Percentiles rank a stretch among this genome's conserved stretches.
These are phyloP conservation scores for Furcasterigmium furcatum DNA, from an alignment of 2,329 filamentous ascomycete genomes.

Conservation along the genomic window DNA sequence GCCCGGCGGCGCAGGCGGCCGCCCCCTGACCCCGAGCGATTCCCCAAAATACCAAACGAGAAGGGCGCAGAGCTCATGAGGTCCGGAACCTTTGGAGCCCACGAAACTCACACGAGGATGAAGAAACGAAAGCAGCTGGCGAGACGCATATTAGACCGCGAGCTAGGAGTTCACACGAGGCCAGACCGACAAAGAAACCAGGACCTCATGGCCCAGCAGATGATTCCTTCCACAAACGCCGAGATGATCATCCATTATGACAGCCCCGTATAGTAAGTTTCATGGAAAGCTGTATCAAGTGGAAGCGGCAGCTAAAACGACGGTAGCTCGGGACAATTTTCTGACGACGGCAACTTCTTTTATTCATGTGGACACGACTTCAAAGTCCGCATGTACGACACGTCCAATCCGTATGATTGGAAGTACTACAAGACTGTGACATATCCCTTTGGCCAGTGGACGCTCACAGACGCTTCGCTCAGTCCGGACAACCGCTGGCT, in stretches of 20 bases:
- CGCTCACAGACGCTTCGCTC: conserved; percentile 87
- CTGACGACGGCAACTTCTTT: conserved; percentile 96
- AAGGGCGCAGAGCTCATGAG: conserved; percentile 76
- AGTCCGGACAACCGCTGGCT: conserved; percentile 90
- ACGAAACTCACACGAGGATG: conserved; percentile 47
- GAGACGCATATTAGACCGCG: conserved; percentile 73
- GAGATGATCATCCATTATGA: conserved; percentile 89
- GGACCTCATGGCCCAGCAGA: conserved; percentile 51
- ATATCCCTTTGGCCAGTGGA: conserved; percentile 90
- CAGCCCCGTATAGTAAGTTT: conserved; percentile 80
- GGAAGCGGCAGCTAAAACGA: too few relatives aligned
- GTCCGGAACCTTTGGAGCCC: conserved; percentile 74
- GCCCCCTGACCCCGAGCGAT: conserved; percentile 52
- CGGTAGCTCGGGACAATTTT: conserved; percentile 97
- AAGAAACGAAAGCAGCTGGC: conserved; percentile 57
- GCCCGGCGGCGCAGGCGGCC: conserved; percentile 38
- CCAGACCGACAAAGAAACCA: conserved; percentile 59
- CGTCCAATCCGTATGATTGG: conserved; percentile 92
- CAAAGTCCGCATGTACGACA: conserved; percentile 95
- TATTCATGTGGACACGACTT: conserved; percentile 92
- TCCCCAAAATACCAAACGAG: conserved; percentile 82
- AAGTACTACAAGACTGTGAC: conserved; percentile 87
- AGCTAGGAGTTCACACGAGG: conserved; percentile 68
- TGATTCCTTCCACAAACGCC: conserved; percentile 74
- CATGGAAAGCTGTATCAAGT: too few relatives aligned